Evolutionary conservation across 176 grass and related monocot genomes (phyloP), one percentile per base, ranked within the genome.

Genomic region (Ananas comosus): DNA sequence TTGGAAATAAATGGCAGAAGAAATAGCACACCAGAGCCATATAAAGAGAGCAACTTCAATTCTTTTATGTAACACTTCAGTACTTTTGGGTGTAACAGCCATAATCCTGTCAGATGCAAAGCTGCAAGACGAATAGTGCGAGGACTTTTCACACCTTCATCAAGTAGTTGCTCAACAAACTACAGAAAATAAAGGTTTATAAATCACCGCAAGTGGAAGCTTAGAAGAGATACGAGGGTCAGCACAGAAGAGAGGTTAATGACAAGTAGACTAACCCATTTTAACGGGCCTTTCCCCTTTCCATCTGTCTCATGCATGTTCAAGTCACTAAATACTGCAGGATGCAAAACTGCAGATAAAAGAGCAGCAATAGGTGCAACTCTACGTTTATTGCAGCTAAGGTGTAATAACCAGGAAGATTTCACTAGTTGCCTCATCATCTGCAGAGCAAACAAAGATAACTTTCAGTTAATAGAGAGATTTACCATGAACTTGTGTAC

Each of bases 351-450:
- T 53, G 92, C 81, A 23, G 92, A 96, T 29, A 96, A 69, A 24
- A 92, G 74, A 63, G 92, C 86, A 71, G 92, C 88, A 89, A 96
- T 86, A 70, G 92, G 86, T 61, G 92, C 86, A 53, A 92, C 86
- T 78, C 92, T 84, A 61, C 92, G 82, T 71, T 96, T 96, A 72
- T 92, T 96, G 86, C 92, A 96, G 66, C 84, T 96, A 59, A 86
- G 63, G 75, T 96, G 88, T 67, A 96, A 80, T 61, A 89, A 73
- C 88, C 88, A 96, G 18, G 92, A 89, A 70, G 92, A 92, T 33
- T 83, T 88, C 53, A 80, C 92, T 71, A 96, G 87, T 66, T 87
- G 85, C 92, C 80, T 87, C 81, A 91, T 77, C 78, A 85, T 85
- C 92, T 92, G 80, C 50, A 69, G 42, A 51, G 73, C 80, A 73